Evolutionary conservation across 1,284 basidiomycete species (phyloP).

Genomic region (Pseudozyma tsukubaensis): DNA sequence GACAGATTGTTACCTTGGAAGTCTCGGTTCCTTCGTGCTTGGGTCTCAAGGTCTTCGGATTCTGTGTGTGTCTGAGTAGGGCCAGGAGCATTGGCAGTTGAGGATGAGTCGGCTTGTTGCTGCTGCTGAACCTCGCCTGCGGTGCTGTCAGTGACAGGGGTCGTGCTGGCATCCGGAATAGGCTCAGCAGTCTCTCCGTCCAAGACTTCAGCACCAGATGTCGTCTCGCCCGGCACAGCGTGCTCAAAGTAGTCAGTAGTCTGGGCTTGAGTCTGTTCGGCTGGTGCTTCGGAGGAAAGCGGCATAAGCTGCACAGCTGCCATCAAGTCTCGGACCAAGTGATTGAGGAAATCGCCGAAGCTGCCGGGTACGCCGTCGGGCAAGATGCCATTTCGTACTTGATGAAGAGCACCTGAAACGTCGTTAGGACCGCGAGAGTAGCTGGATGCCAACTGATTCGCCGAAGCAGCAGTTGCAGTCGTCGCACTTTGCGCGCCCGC

Average conservation of each 20-base stretch:
- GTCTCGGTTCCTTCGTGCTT: conserved; percentile 51
- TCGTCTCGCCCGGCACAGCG: conserved; percentile 15
- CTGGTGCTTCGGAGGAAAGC: conserved; percentile 21
- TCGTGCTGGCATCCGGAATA: not conserved
- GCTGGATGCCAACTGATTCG: conserved; percentile 9
- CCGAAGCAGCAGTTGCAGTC: not conserved
- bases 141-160: not conserved
- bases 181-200: conserved; percentile 27
- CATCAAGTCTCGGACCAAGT: conserved; percentile 55
- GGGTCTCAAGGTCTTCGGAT: conserved; percentile 30
- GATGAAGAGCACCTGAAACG: conserved; percentile 43
- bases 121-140: conserved; percentile 1
- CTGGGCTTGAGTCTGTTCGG: conserved; percentile 13
- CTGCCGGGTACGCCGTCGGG: conserved; percentile 56
- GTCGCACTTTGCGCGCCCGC: conserved; percentile 6
- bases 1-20: conserved; percentile 60
- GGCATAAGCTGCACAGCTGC: conserved; percentile 54
- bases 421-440: conserved; percentile 49
- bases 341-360: conserved; percentile 61
- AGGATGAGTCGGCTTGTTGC: not conserved
- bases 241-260: conserved; percentile 44
- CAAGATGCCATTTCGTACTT: conserved; percentile 50
- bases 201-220: conserved; percentile 35
- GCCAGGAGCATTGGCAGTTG: not conserved
- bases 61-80: not conserved